These are phyloP conservation scores for Vitis riparia DNA, from an alignment of 164 flowering plant genomes.

Conservation along the genomic window DNA sequence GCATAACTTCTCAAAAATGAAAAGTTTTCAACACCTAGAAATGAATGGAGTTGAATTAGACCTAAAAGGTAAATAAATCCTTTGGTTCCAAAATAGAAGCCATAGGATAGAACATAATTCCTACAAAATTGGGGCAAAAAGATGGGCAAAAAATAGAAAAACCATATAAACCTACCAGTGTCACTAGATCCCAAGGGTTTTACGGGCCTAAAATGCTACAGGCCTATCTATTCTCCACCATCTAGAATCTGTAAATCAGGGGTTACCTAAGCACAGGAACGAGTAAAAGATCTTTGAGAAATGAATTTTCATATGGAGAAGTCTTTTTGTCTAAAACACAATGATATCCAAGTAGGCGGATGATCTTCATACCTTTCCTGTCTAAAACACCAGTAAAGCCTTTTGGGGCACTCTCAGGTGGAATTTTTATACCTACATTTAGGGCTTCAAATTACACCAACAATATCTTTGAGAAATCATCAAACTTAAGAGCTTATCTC, in stretches of 20 bases:
- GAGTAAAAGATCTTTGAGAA: background rate
- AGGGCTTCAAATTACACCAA: too few relatives aligned
- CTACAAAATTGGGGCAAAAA: background rate
- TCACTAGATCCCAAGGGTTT: conserved; percentile 95
- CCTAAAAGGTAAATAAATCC: background rate
- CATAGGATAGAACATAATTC: background rate
- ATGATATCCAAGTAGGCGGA: too few relatives aligned
- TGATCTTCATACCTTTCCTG: too few relatives aligned
- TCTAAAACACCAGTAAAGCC: too few relatives aligned
- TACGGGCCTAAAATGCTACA: conserved; percentile 86
- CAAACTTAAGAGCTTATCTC: too few relatives aligned
- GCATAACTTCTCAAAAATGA: too few relatives aligned
- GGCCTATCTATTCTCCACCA: conserved; percentile 75
- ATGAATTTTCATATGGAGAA: too few relatives aligned
- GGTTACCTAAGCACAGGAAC: background rate
- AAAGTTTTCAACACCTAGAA: too few relatives aligned
- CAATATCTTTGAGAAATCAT: too few relatives aligned
- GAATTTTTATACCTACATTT: too few relatives aligned
- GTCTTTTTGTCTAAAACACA: background rate
- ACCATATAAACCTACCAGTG: conserved; percentile 79
- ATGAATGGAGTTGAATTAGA: background rate
- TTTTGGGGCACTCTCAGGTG: too few relatives aligned
- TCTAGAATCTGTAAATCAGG: conserved; percentile 52
- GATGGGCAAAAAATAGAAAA: background rate
- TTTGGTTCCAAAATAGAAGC: background rate